Base-by-base conservation (phyloP, 352 stramenopile genomes). In the Peronosclerospora sorghi region DNA sequence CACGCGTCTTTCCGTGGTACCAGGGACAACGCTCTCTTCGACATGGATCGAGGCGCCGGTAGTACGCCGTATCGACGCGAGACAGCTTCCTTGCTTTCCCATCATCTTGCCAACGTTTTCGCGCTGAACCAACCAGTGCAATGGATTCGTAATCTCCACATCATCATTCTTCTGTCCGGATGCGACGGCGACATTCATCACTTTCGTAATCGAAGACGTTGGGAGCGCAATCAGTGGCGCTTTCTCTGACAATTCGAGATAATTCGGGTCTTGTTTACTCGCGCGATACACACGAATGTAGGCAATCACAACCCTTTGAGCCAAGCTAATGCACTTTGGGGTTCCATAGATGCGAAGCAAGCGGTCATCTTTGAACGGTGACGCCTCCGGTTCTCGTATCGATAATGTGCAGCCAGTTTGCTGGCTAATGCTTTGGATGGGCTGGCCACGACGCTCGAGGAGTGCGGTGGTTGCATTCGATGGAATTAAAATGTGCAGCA, bases 401-500 rank as follows among this genome's bases (percentile, higher is more conserved):
- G 69, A 82, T 17, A 87, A 48, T 20, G 56, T 78, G 43, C 74
- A 87, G 4, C 46, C 39, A 10, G 65, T 55, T 35, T 68, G 62
- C 5, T 63, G 43, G 32, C 64, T 67, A 50, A 84, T 69, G 13
- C 46, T 51, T 13, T 70, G 65, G 18, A 87, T 79, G 18, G 56
- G 60, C 10, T 65, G 50, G 3, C 74, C 74, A 30, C 68, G 58
- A 8, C 49, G 59, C 3, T 76, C 72, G 8, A 87, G 57, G 17
- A 87, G 35, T 23, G 67, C 75, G 3, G 59, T 56, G 9, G 72
- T 65, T 5, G 65, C 56, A 39, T 65, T 73, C 10, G 54, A 43
- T 5, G 74, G 74, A 20, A 87, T 81, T 12, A 85, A 51, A 62
- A 87, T 73, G 39, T 82, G 65, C 6, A 82, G n/a, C 23, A 62